Evolutionary conservation across 1,139 yeast genomes (phyloP), one percentile per base, ranked within the genome.

Genomic region (Yamadazyma jaroonii): DNA sequence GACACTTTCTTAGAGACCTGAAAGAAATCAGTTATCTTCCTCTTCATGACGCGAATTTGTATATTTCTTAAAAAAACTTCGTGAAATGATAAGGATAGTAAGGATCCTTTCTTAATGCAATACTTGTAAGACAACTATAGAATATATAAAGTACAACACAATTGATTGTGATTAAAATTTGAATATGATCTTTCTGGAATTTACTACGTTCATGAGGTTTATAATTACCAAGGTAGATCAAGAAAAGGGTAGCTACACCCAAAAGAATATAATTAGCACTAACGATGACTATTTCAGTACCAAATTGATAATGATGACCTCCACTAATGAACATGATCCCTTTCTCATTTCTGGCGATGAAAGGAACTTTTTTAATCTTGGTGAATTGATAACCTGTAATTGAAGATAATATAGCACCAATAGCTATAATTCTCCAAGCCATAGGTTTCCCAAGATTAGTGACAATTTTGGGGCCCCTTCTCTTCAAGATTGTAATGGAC

Each of bases 321-420:
- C 87, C 87, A 45, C 84, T 74, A 35, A 80, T 74, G 47, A 64
- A 68, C 56, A 82, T 68, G 6, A 64, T 59, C 6, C 77, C 74
- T 1, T 69, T 47, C 8, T 72, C 73, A 47, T 69, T 63, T 38
- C 64, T 64, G 2, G 84, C 79, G n/a, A 84, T 48, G 38, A 84
- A 78, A 3, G 90, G 88, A 1, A 79, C 77, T 2, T 70, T 70
- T 46, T 78, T 67, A 40, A 80, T 79, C 22, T 74, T 58, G 1
- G 84, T 73, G 52, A 79, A 84, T 58, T 77, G 81, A 46, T 75
- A 77, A 2, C 94, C 94, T 26, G 84, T 70, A 8, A 72, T 58
- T 40, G 77, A 73, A 1, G 69, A 44, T 35, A 76, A 55, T 11
- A 79, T 62, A 6, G 72, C 49, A 0, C 56, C 43, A 7, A 81